Evolutionary conservation across 1,284 basidiomycete genomes (phyloP).

Genomic region (Boletus smithii): DNA sequence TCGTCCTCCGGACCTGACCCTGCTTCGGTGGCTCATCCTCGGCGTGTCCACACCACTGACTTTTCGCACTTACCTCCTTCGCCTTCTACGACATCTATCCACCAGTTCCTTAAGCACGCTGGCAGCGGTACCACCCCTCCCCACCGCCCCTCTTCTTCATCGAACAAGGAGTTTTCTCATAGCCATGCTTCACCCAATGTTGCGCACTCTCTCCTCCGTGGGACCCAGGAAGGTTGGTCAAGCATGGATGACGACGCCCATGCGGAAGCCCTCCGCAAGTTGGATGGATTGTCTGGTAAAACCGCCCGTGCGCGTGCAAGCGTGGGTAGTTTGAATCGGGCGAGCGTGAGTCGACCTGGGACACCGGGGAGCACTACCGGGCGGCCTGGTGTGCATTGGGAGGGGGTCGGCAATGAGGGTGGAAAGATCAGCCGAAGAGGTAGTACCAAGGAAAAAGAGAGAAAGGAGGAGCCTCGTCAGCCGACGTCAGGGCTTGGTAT

Average conservation of each 20-base stretch:
- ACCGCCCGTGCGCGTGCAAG: slow-evolving; percentile 65
- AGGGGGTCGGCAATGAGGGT: slow-evolving; percentile 51
- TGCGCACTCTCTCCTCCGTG: slow-evolving; percentile 74
- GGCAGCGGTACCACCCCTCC: slow-evolving; percentile 47
- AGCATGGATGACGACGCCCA: slow-evolving; percentile 84
- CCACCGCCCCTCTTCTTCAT: slow-evolving; percentile 37
- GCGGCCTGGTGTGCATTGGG: slow-evolving; percentile 60
- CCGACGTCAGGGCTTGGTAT: slow-evolving; percentile 37
- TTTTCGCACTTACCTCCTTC: slow-evolving; percentile 88
- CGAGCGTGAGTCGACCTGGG: slow-evolving; percentile 67
- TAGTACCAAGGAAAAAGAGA: slow-evolving; percentile 49
- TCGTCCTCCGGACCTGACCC: slow-evolving; percentile 59
- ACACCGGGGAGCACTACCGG: slow-evolving; percentile 56
- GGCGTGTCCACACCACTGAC: slow-evolving; percentile 66
- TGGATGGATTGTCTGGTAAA: slow-evolving; percentile 86
- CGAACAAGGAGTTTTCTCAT: slow-evolving; percentile 41
- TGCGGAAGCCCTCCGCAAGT: slow-evolving; percentile 86
- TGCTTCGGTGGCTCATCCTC: slow-evolving; percentile 36
- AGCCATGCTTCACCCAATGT: slow-evolving; percentile 59
- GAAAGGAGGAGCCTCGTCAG: slow-evolving; percentile 37
- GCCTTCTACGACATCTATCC: slow-evolving; percentile 80
- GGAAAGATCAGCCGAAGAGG: slow-evolving; percentile 50
- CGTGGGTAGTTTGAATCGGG: slow-evolving; percentile 59
- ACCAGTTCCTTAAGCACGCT: slow-evolving; percentile 71
- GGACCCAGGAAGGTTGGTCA: slow-evolving; percentile 82